Evolutionary conservation across 495 filamentous ascomycete species (phyloP).

Genomic region (Penicillium cataractarum): DNA sequence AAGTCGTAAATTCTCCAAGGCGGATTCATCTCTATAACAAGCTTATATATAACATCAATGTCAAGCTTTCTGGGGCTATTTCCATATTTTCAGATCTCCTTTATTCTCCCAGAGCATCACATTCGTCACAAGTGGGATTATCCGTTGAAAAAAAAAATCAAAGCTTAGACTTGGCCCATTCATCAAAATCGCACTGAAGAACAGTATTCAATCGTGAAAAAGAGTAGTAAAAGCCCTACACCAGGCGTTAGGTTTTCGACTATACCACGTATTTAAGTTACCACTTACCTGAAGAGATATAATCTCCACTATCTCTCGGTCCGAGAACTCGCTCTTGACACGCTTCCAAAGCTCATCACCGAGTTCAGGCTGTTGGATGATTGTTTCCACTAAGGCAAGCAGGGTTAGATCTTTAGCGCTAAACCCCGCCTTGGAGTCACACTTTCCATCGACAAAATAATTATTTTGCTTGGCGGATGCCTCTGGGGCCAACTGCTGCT

Average conservation of each 20-base stretch:
- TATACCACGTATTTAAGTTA: background rate
- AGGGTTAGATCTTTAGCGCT: background rate
- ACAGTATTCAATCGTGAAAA: background rate
- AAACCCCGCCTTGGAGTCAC: background rate
- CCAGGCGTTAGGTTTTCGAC: background rate
- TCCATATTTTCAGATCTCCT: too few species aligned
- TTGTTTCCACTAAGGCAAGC: background rate
- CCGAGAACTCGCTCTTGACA: background rate
- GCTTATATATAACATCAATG: background rate
- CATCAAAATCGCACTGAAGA: background rate
- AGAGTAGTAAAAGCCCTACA: background rate
- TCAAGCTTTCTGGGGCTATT: conserved; percentile 48
- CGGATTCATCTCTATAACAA: conserved; percentile 2
- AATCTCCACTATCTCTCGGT: background rate
- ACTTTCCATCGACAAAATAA: background rate
- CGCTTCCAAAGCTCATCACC: background rate
- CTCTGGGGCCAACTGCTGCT: background rate
- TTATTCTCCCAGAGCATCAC: too few species aligned
- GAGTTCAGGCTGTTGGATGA: background rate
- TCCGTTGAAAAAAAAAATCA: background rate
- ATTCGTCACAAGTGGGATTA: too few species aligned
- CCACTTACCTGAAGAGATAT: background rate
- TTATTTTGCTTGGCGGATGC: background rate
- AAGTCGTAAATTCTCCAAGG: conserved; percentile 10
- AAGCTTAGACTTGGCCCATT: background rate